Evolutionary conservation across 2,329 filamentous ascomycete species (phyloP).

Genomic region (Talaromyces albobiverticillius): DNA sequence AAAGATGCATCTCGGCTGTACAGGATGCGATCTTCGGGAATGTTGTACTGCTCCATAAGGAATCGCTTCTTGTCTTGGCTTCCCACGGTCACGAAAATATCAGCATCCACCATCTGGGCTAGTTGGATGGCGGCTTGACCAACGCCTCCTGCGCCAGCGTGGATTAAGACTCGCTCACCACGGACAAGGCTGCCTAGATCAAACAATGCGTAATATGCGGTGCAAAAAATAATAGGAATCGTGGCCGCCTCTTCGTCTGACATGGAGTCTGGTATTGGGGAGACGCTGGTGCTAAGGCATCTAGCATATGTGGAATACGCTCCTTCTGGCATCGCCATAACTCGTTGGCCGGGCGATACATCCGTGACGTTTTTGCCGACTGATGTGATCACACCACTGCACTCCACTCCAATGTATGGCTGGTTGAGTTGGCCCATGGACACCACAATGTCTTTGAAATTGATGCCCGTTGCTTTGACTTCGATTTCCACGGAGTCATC

Average conservation of each 20-base stretch:
- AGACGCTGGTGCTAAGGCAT: constrained; percentile 6
- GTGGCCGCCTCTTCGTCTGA: constrained; percentile 26
- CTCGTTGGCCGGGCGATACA: constrained; percentile 39
- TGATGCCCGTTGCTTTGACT: constrained; percentile 11
- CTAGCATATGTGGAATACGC: constrained; percentile 25
- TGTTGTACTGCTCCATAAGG: constrained; percentile 16
- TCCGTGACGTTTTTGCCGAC: constrained; percentile 26
- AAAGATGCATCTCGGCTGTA: constrained; percentile 16
- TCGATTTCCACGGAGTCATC: constrained; percentile 13
- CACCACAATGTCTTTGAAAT: constrained; percentile 15
- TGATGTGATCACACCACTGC: constrained; percentile 30
- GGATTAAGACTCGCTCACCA: constrained; percentile 22
- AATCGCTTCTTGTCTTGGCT: constrained; percentile 16
- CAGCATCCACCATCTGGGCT: constrained; percentile 19
- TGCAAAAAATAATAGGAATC: constrained; percentile 42
- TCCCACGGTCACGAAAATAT: constrained; percentile 18
- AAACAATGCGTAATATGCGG: constrained; percentile 18
- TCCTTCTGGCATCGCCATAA: constrained; percentile 29
- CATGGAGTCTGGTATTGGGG: constrained; percentile 21
- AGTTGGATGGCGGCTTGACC: constrained; percentile 23
- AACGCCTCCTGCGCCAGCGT: constrained; percentile 21
- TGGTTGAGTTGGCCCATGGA: constrained; percentile 10
- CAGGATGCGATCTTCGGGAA: constrained; percentile 15
- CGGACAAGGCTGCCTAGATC: constrained; percentile 18
- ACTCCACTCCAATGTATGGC: constrained; percentile 37